Base-by-base conservation (phyloP, 345 rosid species). In the Gossypium sturtianum region DNA sequence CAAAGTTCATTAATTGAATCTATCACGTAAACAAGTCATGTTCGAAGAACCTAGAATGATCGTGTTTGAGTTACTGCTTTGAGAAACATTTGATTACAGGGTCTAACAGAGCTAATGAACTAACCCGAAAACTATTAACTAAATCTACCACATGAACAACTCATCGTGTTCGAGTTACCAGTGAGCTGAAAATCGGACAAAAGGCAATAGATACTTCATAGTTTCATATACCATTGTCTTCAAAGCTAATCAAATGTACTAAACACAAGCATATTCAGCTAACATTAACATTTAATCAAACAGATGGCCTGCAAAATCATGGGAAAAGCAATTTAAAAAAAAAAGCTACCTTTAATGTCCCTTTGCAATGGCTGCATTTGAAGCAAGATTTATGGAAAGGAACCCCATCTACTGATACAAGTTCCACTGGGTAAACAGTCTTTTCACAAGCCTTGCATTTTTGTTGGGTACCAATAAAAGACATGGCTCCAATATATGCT, bases 371-470 rank as follows among this genome's bases (percentile, higher is more conserved):
- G 75, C 87, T 85, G 82, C 98, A 96, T 72, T 87, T 96, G 86
- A 96, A 96, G 87, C 98, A 96, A 78, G 97, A 82, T 77, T 91
- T 96, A 66, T 96, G 99, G 79, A 87, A 96, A 43, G 90, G 77
- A 66, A 91, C 83, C 56, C 99, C 99, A 79, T 96, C 99, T 0
- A 97, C 97, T 12, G 98, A 91, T 47, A 93, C 80, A 75, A 90
- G 92, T 74, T 96, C 99, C 74, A 96, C 88, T 1, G 97, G 94
- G 75, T 96, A 96, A 67, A 96, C 99, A 10, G 99, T 96, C 92
- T 91, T 96, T 79, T 87, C 97, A 57, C 99, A 96, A 38, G 91
- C 93, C 86, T 86, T 91, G 87, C 99, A 96, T 84, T 93, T 96
- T 86, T 91, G 89, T 77, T 89, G 97, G 58, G 99, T 96, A 68